Evolutionary conservation across 2,329 filamentous ascomycete species (phyloP), one percentile per base, ranked within the genome.

Genomic region (Exophiala dermatitidis): DNA sequence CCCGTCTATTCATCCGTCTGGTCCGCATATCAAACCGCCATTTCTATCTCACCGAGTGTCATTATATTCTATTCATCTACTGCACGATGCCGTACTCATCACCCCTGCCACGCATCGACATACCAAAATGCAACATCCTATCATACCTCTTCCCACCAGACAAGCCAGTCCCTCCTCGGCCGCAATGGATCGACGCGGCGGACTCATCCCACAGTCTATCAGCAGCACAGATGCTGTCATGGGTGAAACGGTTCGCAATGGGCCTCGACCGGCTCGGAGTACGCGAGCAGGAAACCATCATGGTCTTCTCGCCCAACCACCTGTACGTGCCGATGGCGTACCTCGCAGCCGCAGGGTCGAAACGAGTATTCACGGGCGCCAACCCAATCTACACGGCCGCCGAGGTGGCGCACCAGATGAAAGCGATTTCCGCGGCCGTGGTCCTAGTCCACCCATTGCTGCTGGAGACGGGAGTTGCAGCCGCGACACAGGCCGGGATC

Each of bases 231-330:
- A 85, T 83, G 66, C 80, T 85, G 10, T 71, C 81, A 54, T 81
- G 84, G 70, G 76, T 81, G 26, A 83, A 88, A 66, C 81, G 85
- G 19, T 67, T 90, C n/a, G 86, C 84, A 1, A 71, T 81, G 5
- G 86, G 86, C 1, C 70, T 87, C 19, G 74, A 74, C 34, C 73
- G 75, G 47, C 74, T 77, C 30, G 85, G 85, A 2, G 68, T 89
- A 37, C 70, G 79, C 57, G 72, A 73, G 0, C 82, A 84, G 30
- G 84, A 86, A 59, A 79, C 84, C 1, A 78, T 89, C 7, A 72
- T 89, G 52, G 70, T 89, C 19, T 88, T 82, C 67, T 82, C 82
- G 0, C 78, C 80, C 28, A 89, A 88, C 69, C 83, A 77, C 58
- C 69, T 89, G 19, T 86, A 82, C 70, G 85, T 83, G 61, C 82